A percentile compares a stretch with the other conserved stretches of the same genome.
These are phyloP conservation scores for Brassica incana DNA, from an alignment of 345 rosid species.

Conservation along the genomic window DNA sequence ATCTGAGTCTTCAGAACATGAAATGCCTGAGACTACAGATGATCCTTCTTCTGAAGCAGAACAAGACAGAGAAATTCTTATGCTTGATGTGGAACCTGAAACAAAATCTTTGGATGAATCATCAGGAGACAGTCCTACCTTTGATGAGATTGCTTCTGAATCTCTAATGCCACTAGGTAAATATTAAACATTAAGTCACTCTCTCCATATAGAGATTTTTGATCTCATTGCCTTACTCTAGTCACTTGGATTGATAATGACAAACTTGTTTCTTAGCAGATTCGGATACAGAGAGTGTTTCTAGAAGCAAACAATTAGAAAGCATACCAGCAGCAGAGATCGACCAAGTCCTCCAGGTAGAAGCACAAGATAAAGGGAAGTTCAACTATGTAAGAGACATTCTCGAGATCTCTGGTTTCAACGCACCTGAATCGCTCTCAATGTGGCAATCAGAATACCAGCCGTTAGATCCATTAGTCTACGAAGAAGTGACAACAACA, in stretches of 20 bases:
- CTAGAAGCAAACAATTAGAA: constrained; percentile 24
- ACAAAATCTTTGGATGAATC: constrained; percentile 15
- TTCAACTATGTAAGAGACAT: constrained; percentile 70
- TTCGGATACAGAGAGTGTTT: not conserved
- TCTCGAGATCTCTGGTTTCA: constrained; percentile 70
- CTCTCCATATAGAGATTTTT: not conserved
- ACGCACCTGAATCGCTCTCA: constrained; percentile 49
- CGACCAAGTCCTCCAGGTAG: constrained; percentile 39
- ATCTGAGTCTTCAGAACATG: constrained; percentile 20
- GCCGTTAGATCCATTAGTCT: constrained; percentile 57
- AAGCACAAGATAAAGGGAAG: constrained; percentile 48
- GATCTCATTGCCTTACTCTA: not conserved
- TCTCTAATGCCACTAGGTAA: constrained; percentile 39
- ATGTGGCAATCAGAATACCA: constrained; percentile 69
- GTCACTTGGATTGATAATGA: not conserved
- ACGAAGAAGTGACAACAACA: constrained; percentile 50
- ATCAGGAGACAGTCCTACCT: constrained; percentile 31
- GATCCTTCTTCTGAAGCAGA: constrained; percentile 22
- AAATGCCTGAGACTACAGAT: constrained; percentile 28
- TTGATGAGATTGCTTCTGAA: constrained; percentile 19
- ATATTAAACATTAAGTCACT: constrained; percentile 9
- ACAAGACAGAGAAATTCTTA: not conserved
- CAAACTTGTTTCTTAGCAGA: not conserved
- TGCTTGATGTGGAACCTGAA: not conserved
- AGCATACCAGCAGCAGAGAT: constrained; percentile 9